Evolutionary conservation across 768 basidiomycete genomes (phyloP).

Genomic region (Rhodotorula paludigena): DNA sequence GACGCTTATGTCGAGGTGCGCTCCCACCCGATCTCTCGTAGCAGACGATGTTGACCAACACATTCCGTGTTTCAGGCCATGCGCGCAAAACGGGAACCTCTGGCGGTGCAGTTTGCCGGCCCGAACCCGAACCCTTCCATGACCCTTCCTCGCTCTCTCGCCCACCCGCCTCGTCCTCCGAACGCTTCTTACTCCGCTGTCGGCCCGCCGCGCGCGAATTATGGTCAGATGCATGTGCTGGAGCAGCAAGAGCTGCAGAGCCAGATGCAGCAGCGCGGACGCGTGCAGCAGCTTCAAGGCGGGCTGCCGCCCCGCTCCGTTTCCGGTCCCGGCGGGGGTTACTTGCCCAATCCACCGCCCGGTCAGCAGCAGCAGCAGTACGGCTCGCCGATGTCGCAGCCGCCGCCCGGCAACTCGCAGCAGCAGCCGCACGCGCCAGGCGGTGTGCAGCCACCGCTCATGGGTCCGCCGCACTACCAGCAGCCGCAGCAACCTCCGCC

Average conservation of each 20-base stretch:
- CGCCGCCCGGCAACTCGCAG: neutral
- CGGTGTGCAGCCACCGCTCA: neutral
- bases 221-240: constrained; percentile 35
- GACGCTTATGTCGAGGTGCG: constrained; percentile 36
- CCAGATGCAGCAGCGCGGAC: constrained; percentile 25
- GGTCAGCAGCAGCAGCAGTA: neutral
- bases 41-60: neutral
- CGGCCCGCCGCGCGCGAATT: constrained; percentile 15
- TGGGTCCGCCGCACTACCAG: neutral
- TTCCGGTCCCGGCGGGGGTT: too few species aligned
- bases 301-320: too few species aligned
- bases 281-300: neutral
- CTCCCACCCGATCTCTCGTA: neutral
- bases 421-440: neutral
- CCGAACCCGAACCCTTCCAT: constrained; percentile 2
- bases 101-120: constrained; percentile 25
- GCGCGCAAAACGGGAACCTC: constrained; percentile 32
- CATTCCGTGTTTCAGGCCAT: constrained; percentile 16
- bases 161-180: constrained; percentile 27
- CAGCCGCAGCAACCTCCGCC: neutral
- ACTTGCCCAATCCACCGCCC: neutral
- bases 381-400: neutral
- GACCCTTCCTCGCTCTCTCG: constrained; percentile 33
- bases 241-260: constrained; percentile 37
- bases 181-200: too few species aligned